A percentile compares a stretch with the other conserved stretches of the same genome.
These are phyloP conservation scores for Globisporangium splendens DNA, from an alignment of 352 stramenopile species.

Conservation along the genomic window DNA sequence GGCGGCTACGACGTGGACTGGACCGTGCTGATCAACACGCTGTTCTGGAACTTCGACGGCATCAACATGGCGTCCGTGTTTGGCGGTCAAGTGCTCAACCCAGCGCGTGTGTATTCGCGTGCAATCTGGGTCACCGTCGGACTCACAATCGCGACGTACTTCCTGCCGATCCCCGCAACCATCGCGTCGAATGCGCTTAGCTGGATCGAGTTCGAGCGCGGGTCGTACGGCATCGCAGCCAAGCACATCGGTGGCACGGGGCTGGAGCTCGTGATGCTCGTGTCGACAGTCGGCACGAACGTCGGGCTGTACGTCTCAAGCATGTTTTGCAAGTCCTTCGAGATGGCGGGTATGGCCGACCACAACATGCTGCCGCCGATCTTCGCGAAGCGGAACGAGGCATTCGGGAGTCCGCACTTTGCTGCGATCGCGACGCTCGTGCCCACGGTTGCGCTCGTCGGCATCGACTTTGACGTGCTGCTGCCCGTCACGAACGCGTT, in stretches of 20 bases:
- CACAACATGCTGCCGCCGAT: slow-evolving; percentile 67
- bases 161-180: slow-evolving; percentile 81
- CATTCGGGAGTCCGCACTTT: slow-evolving; percentile 22
- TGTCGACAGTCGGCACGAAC: slow-evolving; percentile 75
- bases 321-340: slow-evolving; percentile 85
- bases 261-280: slow-evolving; percentile 75
- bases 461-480: slow-evolving; percentile 45
- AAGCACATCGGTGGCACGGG: slow-evolving; percentile 66
- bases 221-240: slow-evolving; percentile 68
- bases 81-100: slow-evolving; percentile 81
- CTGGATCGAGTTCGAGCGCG: slow-evolving; percentile 72
- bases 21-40: slow-evolving; percentile 81
- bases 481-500: slow-evolving; percentile 85
- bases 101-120: slow-evolving; percentile 62
- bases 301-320: slow-evolving; percentile 88
- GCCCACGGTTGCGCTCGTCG: slow-evolving; percentile 23
- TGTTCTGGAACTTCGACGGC: slow-evolving; percentile 93
- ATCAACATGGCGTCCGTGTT: slow-evolving; percentile 87
- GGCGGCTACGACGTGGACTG: slow-evolving; percentile 41
- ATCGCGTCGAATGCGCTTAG: slow-evolving; percentile 42
- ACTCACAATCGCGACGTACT: slow-evolving; percentile 65
- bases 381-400: slow-evolving; percentile 42
- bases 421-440: slow-evolving; percentile 18
- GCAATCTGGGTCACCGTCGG: slow-evolving; percentile 70
- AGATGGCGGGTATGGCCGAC: slow-evolving; percentile 71